phyloP scores from a whole-genome alignment of 805 yeast genomes.

The Saccharomycopsis capsularis region DNA sequence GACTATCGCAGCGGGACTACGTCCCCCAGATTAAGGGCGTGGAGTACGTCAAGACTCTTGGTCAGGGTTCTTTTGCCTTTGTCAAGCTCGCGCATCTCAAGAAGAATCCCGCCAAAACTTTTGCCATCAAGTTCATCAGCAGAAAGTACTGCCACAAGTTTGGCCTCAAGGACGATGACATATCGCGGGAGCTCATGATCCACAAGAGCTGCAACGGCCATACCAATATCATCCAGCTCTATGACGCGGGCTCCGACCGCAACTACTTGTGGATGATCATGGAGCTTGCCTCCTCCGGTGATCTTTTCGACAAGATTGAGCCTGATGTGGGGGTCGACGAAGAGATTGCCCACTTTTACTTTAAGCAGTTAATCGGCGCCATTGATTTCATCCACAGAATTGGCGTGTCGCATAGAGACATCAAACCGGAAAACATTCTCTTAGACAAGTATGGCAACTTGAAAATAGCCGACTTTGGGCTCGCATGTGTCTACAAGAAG shows the following conservation, averaged over 20 bases:
- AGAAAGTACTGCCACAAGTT: slow-evolving; percentile 30
- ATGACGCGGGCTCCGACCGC: slow-evolving; percentile 46
- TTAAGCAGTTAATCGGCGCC: slow-evolving; percentile 57
- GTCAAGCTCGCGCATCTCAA: slow-evolving; percentile 44
- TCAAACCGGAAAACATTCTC: slow-evolving; percentile 63
- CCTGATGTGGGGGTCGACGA: slow-evolving; percentile 66
- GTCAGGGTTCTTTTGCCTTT: slow-evolving; percentile 63
- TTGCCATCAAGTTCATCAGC: slow-evolving; percentile 56
- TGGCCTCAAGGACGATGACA: slow-evolving; percentile 35
- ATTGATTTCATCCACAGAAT: slow-evolving; percentile 50
- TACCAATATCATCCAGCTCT: slow-evolving; percentile 50
- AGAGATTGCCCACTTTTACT: slow-evolving; percentile 62
- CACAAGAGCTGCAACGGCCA: slow-evolving; percentile 54
- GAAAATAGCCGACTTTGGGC: slow-evolving; percentile 72
- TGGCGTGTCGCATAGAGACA: slow-evolving; percentile 63
- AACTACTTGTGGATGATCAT: slow-evolving; percentile 59
- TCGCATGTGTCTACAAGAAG: slow-evolving; percentile 54
- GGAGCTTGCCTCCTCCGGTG: slow-evolving; percentile 71
- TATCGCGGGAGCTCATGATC: slow-evolving; percentile 48
- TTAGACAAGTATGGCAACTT: slow-evolving; percentile 58
- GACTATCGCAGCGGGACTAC: background rate
- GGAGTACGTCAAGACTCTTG: slow-evolving; percentile 45
- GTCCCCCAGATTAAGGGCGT: slow-evolving; percentile 44
- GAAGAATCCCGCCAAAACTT: slow-evolving; percentile 32
- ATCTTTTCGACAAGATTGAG: slow-evolving; percentile 70